These are phyloP conservation scores for Boechera retrofracta DNA, from an alignment of 345 rosid genomes.

Conservation along the genomic window DNA sequence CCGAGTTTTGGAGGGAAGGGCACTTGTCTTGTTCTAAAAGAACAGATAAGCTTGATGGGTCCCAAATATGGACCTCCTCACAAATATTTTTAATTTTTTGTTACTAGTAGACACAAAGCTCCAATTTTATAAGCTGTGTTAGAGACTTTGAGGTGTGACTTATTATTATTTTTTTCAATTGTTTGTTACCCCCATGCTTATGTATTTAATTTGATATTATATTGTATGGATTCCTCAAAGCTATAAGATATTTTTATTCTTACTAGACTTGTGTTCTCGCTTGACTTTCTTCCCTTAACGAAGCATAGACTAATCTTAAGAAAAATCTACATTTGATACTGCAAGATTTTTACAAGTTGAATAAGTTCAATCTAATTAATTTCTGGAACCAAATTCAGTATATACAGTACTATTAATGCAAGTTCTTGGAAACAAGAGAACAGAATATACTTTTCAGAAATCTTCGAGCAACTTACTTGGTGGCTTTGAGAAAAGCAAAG, in stretches of 20 bases:
- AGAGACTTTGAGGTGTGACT: slow-evolving; percentile 43
- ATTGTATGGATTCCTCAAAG: slow-evolving; percentile 17
- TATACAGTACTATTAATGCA: slow-evolving; percentile 8
- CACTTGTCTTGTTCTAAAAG: background rate
- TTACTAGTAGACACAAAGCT: slow-evolving; percentile 35
- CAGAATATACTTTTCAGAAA: slow-evolving; percentile 4
- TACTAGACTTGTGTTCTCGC: slow-evolving; percentile 12
- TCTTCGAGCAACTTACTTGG: slow-evolving; percentile 33
- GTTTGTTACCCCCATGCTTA: slow-evolving; percentile 30
- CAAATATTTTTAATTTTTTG: slow-evolving; percentile 19
- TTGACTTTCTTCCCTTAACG: slow-evolving; percentile 11
- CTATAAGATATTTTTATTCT: slow-evolving; percentile 6
- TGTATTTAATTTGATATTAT: slow-evolving; percentile 29
- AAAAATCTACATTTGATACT: slow-evolving; percentile 25
- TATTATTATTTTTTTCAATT: slow-evolving; percentile 20
- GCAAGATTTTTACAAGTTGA: slow-evolving; percentile 29
- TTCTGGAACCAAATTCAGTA: slow-evolving; percentile 32
- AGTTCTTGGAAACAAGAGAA: slow-evolving; percentile 13
- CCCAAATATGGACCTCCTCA: slow-evolving; percentile 42
- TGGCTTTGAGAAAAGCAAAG: slow-evolving; percentile 26
- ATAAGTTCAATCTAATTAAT: slow-evolving; percentile 17
- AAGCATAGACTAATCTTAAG: slow-evolving; percentile 4
- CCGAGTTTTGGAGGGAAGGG: slow-evolving; percentile 42
- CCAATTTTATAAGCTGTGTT: slow-evolving; percentile 43
- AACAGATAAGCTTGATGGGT: slow-evolving; percentile 30